Evolutionary conservation across 2,329 filamentous ascomycete genomes (phyloP).

Genomic region (Colletotrichum kahawae): DNA sequence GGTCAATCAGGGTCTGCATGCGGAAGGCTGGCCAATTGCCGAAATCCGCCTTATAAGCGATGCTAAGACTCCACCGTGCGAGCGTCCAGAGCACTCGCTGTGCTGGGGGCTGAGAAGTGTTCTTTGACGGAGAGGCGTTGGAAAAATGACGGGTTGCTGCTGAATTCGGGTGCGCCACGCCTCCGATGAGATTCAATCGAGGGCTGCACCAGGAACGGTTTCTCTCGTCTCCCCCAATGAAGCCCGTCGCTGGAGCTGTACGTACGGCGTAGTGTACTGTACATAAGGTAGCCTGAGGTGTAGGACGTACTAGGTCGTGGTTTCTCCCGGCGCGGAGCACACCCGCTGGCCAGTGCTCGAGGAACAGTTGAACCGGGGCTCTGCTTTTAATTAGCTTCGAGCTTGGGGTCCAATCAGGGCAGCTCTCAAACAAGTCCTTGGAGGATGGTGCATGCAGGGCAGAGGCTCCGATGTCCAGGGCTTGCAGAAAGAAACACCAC

Average conservation of each 20-base stretch:
- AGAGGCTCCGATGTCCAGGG: neutral
- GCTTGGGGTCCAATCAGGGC: neutral
- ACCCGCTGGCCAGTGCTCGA: neutral
- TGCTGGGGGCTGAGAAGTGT: neutral
- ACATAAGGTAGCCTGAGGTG: too few relatives aligned
- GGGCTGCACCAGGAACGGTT: neutral
- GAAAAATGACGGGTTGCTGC: neutral
- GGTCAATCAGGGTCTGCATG: slow-evolving; percentile 9
- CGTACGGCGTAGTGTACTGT: too few relatives aligned
- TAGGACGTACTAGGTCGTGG: neutral
- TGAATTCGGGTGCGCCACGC: neutral
- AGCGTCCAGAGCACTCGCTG: neutral
- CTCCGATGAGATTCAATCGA: neutral
- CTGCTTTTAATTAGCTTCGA: neutral
- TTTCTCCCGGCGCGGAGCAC: neutral
- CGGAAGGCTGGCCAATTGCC: slow-evolving; percentile 20
- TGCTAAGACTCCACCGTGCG: neutral
- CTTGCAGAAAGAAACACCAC: neutral
- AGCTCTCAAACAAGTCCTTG: neutral
- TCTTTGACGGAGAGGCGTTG: neutral
- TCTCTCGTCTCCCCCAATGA: neutral
- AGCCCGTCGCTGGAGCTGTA: neutral
- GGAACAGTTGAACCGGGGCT: neutral
- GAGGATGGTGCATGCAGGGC: neutral
- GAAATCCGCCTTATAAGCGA: slow-evolving; percentile 5